Conservation (phyloP, 306 rosid genomes). For the Sesbania bispinosa region DNA sequence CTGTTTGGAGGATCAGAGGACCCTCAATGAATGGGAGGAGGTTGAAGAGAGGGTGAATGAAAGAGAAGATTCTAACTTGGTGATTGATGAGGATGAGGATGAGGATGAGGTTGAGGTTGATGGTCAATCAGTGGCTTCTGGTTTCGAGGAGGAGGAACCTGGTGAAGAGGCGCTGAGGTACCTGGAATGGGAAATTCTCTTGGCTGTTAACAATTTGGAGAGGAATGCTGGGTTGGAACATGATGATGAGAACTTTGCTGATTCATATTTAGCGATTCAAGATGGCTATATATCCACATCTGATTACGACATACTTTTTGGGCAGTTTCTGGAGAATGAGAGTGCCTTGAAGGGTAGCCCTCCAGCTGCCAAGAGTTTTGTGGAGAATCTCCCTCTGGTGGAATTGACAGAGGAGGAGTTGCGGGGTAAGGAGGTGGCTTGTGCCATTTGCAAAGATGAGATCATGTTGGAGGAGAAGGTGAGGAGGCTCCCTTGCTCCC, state of each 20-base stretch:
- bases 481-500: conserved; percentile 75
- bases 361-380: conserved; percentile 56
- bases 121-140: conserved; percentile 55
- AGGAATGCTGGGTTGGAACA: conserved; percentile 36
- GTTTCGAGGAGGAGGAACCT: conserved; percentile 35
- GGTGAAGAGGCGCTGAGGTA: conserved; percentile 48
- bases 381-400: conserved; percentile 74
- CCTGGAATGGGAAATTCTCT: conserved; percentile 77
- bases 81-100: conserved; percentile 43
- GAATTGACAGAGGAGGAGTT: conserved; percentile 56
- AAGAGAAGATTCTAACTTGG: conserved; percentile 35
- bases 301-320: conserved; percentile 57
- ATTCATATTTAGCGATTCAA: conserved; percentile 35
- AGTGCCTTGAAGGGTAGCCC: conserved; percentile 64
- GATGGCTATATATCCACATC: conserved; percentile 49
- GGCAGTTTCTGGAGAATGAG: conserved; percentile 69
- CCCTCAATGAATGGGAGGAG: conserved; percentile 64
- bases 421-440: conserved; percentile 47
- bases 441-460: conserved; percentile 79
- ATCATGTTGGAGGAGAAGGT: conserved; percentile 67
- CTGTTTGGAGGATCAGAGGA: conserved; percentile 63
- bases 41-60: conserved; percentile 49
- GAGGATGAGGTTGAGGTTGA: conserved; percentile 44
- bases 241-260: conserved; percentile 24
- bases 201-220: conserved; percentile 63